Evolutionary conservation across 208 protist genomes (phyloP).

Genomic region (Leishmania major): DNA sequence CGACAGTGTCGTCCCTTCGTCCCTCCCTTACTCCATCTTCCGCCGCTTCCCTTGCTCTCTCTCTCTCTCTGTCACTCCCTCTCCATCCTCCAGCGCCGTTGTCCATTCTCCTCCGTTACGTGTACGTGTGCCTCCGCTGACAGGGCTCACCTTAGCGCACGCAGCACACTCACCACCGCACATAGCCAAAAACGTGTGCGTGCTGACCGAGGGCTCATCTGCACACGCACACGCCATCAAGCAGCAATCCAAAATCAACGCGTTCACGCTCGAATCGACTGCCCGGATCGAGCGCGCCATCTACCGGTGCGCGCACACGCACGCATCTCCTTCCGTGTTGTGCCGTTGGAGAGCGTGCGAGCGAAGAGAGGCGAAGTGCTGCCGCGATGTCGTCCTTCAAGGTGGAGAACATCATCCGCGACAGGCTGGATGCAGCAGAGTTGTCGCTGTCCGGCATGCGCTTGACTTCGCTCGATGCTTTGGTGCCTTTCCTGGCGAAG

Average conservation of each 20-base stretch:
- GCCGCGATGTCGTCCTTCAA: slow-evolving; percentile 24
- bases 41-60: neutral
- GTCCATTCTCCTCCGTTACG: neutral
- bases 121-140: neutral
- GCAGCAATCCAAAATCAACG: neutral
- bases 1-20: neutral
- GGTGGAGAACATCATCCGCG: slow-evolving; percentile 29
- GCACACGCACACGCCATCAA: neutral
- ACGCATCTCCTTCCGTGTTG: neutral
- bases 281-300: neutral
- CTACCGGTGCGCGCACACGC: neutral
- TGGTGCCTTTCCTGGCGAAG: slow-evolving; percentile 52
- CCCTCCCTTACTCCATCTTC: neutral
- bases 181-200: neutral
- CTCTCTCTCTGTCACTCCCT: neutral
- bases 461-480: slow-evolving; percentile 45
- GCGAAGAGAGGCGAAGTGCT: neutral
- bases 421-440: slow-evolving; percentile 31
- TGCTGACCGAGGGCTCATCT: neutral
- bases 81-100: neutral
- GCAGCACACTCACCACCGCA: neutral
- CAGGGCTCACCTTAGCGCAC: neutral
- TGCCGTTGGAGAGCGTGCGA: neutral
- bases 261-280: neutral
- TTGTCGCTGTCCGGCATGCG: slow-evolving; percentile 42